A percentile compares a stretch with the other conserved stretches of the same genome.
These are phyloP conservation scores for Xylariales sp. DNA, from an alignment of 2,329 filamentous ascomycete genomes.

Conservation along the genomic window DNA sequence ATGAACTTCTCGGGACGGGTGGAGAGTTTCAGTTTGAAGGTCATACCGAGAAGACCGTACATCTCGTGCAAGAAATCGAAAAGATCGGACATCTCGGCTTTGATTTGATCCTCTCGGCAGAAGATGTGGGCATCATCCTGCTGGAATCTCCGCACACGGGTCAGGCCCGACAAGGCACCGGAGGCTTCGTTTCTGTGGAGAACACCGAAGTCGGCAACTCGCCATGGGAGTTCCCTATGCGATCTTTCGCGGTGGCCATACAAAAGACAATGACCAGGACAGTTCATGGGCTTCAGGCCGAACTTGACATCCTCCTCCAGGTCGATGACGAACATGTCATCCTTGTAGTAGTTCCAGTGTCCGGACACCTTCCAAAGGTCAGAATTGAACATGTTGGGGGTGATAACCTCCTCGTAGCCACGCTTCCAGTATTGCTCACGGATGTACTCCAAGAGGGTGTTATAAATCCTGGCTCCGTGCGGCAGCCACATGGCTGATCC, in stretches of 20 bases:
- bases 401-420: constrained; percentile 91
- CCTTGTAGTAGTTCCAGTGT: constrained; percentile 90
- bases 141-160: constrained; percentile 80
- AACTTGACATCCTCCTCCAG: constrained; percentile 65
- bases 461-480: constrained; percentile 90
- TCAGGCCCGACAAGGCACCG: constrained; percentile 75
- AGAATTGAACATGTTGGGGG: constrained; percentile 94
- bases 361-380: constrained; percentile 92
- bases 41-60: constrained; percentile 79
- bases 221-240: constrained; percentile 76
- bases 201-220: constrained; percentile 83
- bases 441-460: constrained; percentile 77
- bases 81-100: constrained; percentile 59
- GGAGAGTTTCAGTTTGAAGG: constrained; percentile 91
- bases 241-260: constrained; percentile 70
- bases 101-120: constrained; percentile 60
- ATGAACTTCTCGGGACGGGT: constrained; percentile 87
- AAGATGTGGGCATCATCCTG: constrained; percentile 93
- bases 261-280: constrained; percentile 81
- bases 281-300: constrained; percentile 91
- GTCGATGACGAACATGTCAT: constrained; percentile 80
- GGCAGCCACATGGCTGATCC: constrained; percentile 91
- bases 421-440: constrained; percentile 87
- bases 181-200: constrained; percentile 85
- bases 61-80: constrained; percentile 67